Conservation (phyloP, 179 eudicot species). For the Corrigiola litoralis region DNA sequence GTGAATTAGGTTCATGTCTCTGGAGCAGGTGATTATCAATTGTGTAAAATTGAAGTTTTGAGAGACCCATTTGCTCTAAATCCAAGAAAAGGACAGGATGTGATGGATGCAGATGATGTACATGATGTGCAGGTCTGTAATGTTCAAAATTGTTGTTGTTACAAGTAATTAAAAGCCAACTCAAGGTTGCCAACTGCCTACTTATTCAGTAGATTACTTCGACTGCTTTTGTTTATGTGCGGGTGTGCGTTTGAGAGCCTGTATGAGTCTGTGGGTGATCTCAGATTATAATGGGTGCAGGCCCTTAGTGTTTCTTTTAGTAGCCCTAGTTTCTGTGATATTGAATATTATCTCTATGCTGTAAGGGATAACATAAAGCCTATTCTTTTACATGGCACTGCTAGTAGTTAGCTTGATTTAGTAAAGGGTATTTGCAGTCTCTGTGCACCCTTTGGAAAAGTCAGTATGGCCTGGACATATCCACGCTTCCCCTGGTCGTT, state of each 20-base stretch:
- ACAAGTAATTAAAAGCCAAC: not conserved
- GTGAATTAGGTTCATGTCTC: conserved; percentile 77
- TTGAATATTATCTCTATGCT: not conserved
- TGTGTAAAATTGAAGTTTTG: conserved; percentile 69
- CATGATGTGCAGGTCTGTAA: conserved; percentile 43
- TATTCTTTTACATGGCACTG: too few relatives aligned
- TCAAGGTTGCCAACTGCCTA: too few relatives aligned
- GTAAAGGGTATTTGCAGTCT: too few relatives aligned
- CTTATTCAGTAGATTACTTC: too few relatives aligned
- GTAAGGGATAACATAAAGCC: not conserved
- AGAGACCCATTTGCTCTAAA: conserved; percentile 74
- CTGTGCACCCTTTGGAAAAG: not conserved
- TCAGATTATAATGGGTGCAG: too few relatives aligned
- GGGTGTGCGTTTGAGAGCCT: too few relatives aligned
- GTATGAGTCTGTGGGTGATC: not conserved
- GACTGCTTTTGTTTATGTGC: too few relatives aligned
- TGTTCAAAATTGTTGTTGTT: not conserved
- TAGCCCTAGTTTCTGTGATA: too few relatives aligned
- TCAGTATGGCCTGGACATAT: not conserved
- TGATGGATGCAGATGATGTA: conserved; percentile 78
- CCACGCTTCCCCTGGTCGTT: not conserved
- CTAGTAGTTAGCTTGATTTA: not conserved
- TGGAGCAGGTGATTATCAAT: conserved; percentile 95
- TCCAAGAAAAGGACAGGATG: conserved; percentile 65
- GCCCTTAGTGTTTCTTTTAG: too few relatives aligned